Conservation (phyloP, 805 yeast species). For the Ogataea nonfermentans region DNA sequence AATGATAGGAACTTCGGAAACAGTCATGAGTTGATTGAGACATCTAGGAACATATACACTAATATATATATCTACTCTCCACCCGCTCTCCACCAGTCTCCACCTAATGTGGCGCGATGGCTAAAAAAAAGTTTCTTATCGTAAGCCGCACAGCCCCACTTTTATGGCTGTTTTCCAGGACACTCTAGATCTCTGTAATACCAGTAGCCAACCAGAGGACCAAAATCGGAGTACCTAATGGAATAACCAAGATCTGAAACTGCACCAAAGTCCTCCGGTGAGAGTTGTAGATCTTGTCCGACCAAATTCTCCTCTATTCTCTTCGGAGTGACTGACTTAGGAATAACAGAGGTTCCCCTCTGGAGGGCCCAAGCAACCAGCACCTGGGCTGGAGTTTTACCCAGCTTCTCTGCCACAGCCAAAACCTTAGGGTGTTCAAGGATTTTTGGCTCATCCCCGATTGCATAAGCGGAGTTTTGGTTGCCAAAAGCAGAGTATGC, state of each 20-base stretch:
- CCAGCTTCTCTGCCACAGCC: conserved; percentile 43
- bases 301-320: conserved; percentile 40
- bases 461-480: conserved; percentile 46
- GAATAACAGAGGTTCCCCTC: conserved; percentile 52
- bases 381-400: conserved; percentile 46
- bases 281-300: conserved; percentile 29
- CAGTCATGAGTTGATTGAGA: not conserved
- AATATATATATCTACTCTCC: conserved; percentile 4
- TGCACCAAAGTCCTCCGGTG: conserved; percentile 36
- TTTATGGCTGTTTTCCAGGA: conserved; percentile 31
- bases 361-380: conserved; percentile 55
- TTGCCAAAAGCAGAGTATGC: conserved; percentile 79
- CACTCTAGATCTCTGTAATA: conserved; percentile 34
- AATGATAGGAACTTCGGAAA: conserved; percentile 26
- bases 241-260: conserved; percentile 29
- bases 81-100: conserved; percentile 4
- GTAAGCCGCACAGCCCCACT: not conserved
- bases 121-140: not conserved
- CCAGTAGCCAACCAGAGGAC: conserved; percentile 33
- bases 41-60: not conserved
- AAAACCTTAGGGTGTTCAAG: conserved; percentile 42
- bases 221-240: conserved; percentile 35
- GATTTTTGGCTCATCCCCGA: conserved; percentile 40
- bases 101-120: conserved; percentile 9
- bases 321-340: conserved; percentile 42